Evolutionary conservation across 495 filamentous ascomycete genomes (phyloP).

Genomic region (Lophiostoma macrostomum): DNA sequence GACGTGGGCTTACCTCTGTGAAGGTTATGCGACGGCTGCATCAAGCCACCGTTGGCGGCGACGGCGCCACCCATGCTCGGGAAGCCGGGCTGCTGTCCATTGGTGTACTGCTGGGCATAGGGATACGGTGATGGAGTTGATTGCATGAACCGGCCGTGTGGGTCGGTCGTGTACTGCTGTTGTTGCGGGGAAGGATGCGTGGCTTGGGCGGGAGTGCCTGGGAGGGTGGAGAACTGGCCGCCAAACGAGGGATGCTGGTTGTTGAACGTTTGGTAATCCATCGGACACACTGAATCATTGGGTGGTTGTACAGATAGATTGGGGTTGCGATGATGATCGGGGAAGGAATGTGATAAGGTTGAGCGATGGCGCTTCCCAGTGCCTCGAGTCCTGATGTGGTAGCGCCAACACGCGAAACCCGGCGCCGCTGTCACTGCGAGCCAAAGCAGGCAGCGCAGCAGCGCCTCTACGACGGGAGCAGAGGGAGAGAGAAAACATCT

Average conservation of each 20-base stretch:
- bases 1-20: constrained; percentile 31
- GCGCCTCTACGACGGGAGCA: no score
- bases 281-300: constrained; percentile 30
- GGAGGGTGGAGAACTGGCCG: constrained; percentile 20
- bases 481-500: no score
- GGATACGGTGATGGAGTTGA: constrained; percentile 18
- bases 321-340: constrained; percentile 23
- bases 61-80: constrained; percentile 15
- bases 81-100: constrained; percentile 13
- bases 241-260: constrained; percentile 24
- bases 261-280: constrained; percentile 37
- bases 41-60: constrained; percentile 22
- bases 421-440: neutral
- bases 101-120: constrained; percentile 11
- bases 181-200: constrained; percentile 26
- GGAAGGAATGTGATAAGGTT: constrained; percentile 27
- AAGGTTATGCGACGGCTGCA: constrained; percentile 34
- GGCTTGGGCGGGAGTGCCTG: constrained; percentile 5
- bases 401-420: neutral
- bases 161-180: constrained; percentile 31
- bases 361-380: neutral
- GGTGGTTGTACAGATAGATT: constrained; percentile 32
- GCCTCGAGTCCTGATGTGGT: no score
- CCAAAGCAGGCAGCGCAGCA: no score
- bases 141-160: constrained; percentile 29